These are phyloP conservation scores for Przewalskia tangutica DNA, from an alignment of 257 asterid species.

Conservation along the genomic window DNA sequence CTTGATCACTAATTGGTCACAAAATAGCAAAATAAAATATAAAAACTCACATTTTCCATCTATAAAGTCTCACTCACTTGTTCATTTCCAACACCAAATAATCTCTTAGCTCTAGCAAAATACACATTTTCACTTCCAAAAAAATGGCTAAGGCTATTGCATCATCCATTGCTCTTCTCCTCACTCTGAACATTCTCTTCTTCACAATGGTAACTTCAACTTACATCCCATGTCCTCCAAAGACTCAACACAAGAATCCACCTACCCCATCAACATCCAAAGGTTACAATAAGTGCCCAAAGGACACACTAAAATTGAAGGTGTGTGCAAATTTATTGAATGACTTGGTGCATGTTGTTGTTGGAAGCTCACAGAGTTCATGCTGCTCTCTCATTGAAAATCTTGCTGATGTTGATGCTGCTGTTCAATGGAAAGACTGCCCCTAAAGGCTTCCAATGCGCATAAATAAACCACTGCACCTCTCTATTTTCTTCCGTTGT, in stretches of 20 bases:
- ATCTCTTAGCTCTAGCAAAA: background rate
- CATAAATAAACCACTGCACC: background rate
- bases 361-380: slow-evolving; percentile 11
- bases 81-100: slow-evolving; percentile 1
- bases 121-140: background rate
- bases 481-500: background rate
- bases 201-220: slow-evolving; percentile 20
- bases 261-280: background rate
- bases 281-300: slow-evolving; percentile 5
- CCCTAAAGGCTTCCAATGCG: slow-evolving; percentile 7
- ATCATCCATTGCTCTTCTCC: slow-evolving; percentile 10
- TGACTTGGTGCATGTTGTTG: slow-evolving; percentile 3
- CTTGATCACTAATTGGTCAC: background rate
- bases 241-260: slow-evolving; percentile 1
- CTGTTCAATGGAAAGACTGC: slow-evolving; percentile 6
- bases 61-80: background rate
- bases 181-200: slow-evolving; percentile 19
- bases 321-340: slow-evolving; percentile 9
- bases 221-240: slow-evolving; percentile 11
- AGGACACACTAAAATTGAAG: slow-evolving; percentile 8
- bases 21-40: background rate
- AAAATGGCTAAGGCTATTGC: background rate
- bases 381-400: slow-evolving; percentile 11
- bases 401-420: slow-evolving; percentile 19
- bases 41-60: background rate